Base-by-base conservation (phyloP, 192 early-diverging fungal genomes). In the Backusella luteola region DNA sequence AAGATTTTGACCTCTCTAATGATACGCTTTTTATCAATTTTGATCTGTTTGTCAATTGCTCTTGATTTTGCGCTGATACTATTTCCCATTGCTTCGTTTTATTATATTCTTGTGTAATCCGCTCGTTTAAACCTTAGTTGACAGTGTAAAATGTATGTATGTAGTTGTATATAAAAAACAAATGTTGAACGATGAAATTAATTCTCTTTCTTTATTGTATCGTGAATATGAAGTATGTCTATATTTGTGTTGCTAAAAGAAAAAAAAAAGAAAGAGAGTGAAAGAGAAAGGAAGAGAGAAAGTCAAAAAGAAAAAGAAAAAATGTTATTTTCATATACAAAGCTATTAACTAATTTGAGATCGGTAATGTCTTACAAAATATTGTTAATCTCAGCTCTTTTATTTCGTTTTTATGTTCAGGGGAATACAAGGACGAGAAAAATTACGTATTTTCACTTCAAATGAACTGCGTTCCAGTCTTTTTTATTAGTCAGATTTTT, bases 1-100 rank as follows among this genome's bases (percentile, higher is more conserved):
- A 94, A 79, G 66, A 92, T 88, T 74, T 93, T 91, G 73, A 89
- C 88, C 80, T 92, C 91, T 80, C 86, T 86, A 69, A 84, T 89
- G 15, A 90, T 76, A 17, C 79, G 76, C 35, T 82, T 76, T 49
- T 85, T 85, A 38, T 92, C 90, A 32, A 90, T 87, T 76, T 90
- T 87, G 26, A 92, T 82, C n/a, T 80, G 80, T 66, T 83, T 83
- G 69, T 92, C 89, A 44, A 92, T 92, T 44, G 79, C 83, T 63
- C 26, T 76, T 11, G 68, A 59, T 34, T 59, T 41, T 21, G 39
- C 6, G 8, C 36, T 42, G n/a, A 41, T 36, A 6, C 70, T 26
- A 71, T 32, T 41, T 42, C 70, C 70, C 70, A 71, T 71, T 49
- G 23, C 56, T 49, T 49, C 19, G 46, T n/a, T 49, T 49, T 49